Evolutionary conservation across 2,329 filamentous ascomycete genomes (phyloP).

Genomic region (Claviceps monticola): DNA sequence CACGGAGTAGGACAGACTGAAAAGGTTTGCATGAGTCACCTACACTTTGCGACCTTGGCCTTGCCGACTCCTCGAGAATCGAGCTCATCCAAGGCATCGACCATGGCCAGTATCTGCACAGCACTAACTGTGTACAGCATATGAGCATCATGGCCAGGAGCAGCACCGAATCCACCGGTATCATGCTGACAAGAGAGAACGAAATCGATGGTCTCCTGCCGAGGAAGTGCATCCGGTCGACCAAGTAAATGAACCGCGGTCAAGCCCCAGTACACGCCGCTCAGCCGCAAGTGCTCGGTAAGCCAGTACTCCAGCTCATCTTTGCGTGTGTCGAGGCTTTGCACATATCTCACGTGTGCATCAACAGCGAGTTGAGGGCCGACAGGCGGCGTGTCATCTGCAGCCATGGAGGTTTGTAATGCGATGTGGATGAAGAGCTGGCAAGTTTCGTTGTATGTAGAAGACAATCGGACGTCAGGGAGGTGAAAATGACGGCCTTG

Average conservation of each 20-base stretch:
- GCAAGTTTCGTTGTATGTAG: neutral
- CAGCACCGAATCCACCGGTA: conserved; percentile 83
- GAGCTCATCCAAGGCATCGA: conserved; percentile 74
- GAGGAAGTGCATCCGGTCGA: conserved; percentile 67
- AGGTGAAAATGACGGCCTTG: neutral
- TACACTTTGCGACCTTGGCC: conserved; percentile 66
- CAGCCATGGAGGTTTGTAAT: conserved; percentile 15
- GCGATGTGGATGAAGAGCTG: neutral
- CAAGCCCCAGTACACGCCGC: conserved; percentile 93
- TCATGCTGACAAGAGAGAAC: conserved; percentile 90
- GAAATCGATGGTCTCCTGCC: conserved; percentile 72
- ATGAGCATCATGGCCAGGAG: conserved; percentile 87
- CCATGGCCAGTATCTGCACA: conserved; percentile 78
- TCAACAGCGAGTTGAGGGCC: conserved; percentile 34
- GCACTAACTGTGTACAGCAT: conserved; percentile 94
- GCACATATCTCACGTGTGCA: conserved; percentile 80
- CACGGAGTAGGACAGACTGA: conserved; percentile 1
- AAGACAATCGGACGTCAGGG: neutral
- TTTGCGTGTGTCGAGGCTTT: conserved; percentile 78
- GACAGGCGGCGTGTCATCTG: conserved; percentile 15
- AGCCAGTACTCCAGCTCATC: conserved; percentile 97
- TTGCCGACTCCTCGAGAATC: conserved; percentile 53
- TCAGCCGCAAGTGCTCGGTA: conserved; percentile 89
- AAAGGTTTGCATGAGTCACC: conserved; percentile 21
- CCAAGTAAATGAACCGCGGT: conserved; percentile 76